Evolutionary conservation across 176 grass and related monocot species (phyloP).

Genomic region (Eremochloa ophiuroides): DNA sequence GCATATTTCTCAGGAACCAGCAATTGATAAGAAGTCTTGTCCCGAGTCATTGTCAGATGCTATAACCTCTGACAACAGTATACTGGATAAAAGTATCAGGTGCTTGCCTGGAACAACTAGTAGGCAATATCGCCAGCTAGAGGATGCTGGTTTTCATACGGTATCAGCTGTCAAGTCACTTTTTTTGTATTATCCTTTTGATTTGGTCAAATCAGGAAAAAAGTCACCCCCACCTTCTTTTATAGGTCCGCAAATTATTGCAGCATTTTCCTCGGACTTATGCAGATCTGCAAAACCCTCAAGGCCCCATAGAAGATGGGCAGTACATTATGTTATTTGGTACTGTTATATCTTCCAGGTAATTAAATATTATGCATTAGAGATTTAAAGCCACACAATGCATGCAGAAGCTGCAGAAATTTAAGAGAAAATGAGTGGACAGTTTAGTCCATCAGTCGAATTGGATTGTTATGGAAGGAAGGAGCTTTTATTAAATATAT

Average conservation of each 20-base stretch:
- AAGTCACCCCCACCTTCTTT: slow-evolving; percentile 12
- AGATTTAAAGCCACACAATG: slow-evolving; percentile 25
- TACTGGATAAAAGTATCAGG: slow-evolving; percentile 64
- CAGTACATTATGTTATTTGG: slow-evolving; percentile 88
- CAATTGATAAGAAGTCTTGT: slow-evolving; percentile 4
- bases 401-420: neutral
- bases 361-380: slow-evolving; percentile 36
- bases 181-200: neutral
- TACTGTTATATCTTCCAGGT: slow-evolving; percentile 77
- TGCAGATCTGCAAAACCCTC: slow-evolving; percentile 76
- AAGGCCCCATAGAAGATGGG: slow-evolving; percentile 70
- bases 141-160: slow-evolving; percentile 76
- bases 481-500: neutral
- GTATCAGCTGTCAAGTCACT: slow-evolving; percentile 34
- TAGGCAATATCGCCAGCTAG: slow-evolving; percentile 56
- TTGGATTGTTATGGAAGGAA: neutral
- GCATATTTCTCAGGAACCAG: slow-evolving; percentile 31
- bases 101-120: slow-evolving; percentile 59
- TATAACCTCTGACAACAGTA: slow-evolving; percentile 25
- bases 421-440: neutral
- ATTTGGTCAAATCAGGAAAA: slow-evolving; percentile 7
- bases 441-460: neutral
- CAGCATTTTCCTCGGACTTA: slow-evolving; percentile 96
- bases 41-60: slow-evolving; percentile 21
- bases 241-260: slow-evolving; percentile 86